These are phyloP conservation scores for Inosperma sp. DNA, from an alignment of 768 basidiomycete genomes.

Conservation along the genomic window DNA sequence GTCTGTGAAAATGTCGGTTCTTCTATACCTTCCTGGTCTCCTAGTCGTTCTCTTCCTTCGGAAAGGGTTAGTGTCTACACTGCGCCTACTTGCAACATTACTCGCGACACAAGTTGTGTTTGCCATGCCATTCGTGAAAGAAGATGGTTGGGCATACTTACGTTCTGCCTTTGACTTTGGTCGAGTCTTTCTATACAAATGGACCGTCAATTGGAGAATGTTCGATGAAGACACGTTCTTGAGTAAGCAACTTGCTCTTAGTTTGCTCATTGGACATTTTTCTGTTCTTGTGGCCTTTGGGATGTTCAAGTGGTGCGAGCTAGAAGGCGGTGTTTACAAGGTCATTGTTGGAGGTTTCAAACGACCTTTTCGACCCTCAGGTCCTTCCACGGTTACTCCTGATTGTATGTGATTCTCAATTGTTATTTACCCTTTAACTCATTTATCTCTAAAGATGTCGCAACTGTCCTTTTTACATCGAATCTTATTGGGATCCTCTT, in stretches of 20 bases:
- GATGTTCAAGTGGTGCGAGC: constrained; percentile 67
- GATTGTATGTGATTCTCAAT: constrained; percentile 51
- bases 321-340: constrained; percentile 59
- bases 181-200: constrained; percentile 86
- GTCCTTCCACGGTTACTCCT: constrained; percentile 42
- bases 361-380: constrained; percentile 47
- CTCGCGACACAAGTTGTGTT: constrained; percentile 52
- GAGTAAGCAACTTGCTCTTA: constrained; percentile 52
- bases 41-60: constrained; percentile 78
- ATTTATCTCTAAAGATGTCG: constrained; percentile 48
- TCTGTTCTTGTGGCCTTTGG: constrained; percentile 60
- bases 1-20: constrained; percentile 91
- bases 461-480: constrained; percentile 81
- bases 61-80: constrained; percentile 50
- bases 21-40: constrained; percentile 87
- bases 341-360: constrained; percentile 54
- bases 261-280: constrained; percentile 65
- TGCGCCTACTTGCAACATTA: constrained; percentile 48
- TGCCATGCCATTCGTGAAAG: constrained; percentile 64
- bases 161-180: constrained; percentile 79
- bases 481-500: constrained; percentile 90
- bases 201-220: constrained; percentile 99
- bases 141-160: constrained; percentile 61
- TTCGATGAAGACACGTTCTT: constrained; percentile 74
- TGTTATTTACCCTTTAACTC: constrained; percentile 14